These are phyloP conservation scores for Venustampulla echinocandica DNA, from an alignment of 495 filamentous ascomycete species.

Conservation along the genomic window DNA sequence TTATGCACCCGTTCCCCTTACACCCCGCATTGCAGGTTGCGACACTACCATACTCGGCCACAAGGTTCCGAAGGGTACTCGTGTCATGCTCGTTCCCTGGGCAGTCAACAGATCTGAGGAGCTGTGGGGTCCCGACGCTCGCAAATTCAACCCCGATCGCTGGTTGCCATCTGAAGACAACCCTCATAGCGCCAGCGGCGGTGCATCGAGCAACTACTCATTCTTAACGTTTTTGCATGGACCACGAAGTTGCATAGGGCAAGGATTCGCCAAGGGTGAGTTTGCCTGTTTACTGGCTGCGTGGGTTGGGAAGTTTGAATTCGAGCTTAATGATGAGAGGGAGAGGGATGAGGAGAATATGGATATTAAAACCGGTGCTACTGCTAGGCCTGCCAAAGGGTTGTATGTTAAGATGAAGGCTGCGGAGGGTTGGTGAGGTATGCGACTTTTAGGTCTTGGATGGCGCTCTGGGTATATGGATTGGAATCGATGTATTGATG, in stretches of 20 bases:
- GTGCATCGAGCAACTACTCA: slow-evolving; percentile 46
- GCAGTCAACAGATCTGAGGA: slow-evolving; percentile 46
- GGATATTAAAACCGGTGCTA: slow-evolving; percentile 50
- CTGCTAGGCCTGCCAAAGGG: slow-evolving; percentile 54
- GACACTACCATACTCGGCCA: slow-evolving; percentile 49
- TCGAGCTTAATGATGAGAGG: slow-evolving; percentile 52
- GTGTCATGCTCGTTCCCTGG: slow-evolving; percentile 44
- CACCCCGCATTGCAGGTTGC: slow-evolving; percentile 46
- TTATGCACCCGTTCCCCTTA: slow-evolving; percentile 36
- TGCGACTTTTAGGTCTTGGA: too few species aligned
- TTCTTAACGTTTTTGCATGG: slow-evolving; percentile 57
- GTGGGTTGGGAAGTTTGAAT: slow-evolving; percentile 62
- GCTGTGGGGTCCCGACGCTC: slow-evolving; percentile 51
- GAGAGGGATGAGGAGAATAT: slow-evolving; percentile 45
- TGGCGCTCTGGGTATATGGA: too few species aligned
- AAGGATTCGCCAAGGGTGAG: slow-evolving; percentile 72
- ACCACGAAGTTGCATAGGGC: slow-evolving; percentile 53
- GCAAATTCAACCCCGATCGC: slow-evolving; percentile 51
- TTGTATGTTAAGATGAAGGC: slow-evolving; percentile 51
- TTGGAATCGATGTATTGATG: too few species aligned
- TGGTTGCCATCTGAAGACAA: slow-evolving; percentile 40
- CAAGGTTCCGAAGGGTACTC: slow-evolving; percentile 39
- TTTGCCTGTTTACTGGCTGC: slow-evolving; percentile 73
- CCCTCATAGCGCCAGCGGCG: slow-evolving; percentile 33
- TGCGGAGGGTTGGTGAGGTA: slow-evolving; percentile 56